Conservation (phyloP, 1,284 basidiomycete species). For the Austroboletus niveus region DNA sequence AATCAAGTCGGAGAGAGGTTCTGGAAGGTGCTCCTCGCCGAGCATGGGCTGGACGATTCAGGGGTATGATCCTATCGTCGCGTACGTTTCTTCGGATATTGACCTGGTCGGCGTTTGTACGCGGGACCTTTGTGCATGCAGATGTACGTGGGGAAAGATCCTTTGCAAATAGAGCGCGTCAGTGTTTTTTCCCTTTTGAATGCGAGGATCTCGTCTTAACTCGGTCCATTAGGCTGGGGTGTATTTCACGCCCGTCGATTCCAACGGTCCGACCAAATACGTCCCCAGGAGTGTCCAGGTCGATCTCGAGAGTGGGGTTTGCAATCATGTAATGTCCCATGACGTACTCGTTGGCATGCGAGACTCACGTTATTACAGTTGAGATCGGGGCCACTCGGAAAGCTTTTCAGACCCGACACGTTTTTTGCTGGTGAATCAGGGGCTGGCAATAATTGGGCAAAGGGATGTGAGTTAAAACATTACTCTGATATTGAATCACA, state of each 20-base stretch:
- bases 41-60: slow-evolving; percentile 71
- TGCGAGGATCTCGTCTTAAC: background rate
- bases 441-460: slow-evolving; percentile 94
- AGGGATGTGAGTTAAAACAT: slow-evolving; percentile 65
- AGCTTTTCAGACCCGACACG: slow-evolving; percentile 87
- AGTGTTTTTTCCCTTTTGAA: slow-evolving; percentile 5
- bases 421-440: slow-evolving; percentile 73
- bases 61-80: slow-evolving; percentile 50
- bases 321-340: slow-evolving; percentile 59
- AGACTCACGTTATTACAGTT: slow-evolving; percentile 42
- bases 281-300: slow-evolving; percentile 94
- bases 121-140: slow-evolving; percentile 19
- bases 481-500: background rate
- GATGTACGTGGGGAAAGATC: slow-evolving; percentile 50
- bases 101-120: slow-evolving; percentile 10
- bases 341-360: background rate
- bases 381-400: slow-evolving; percentile 65
- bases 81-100: slow-evolving; percentile 27
- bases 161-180: slow-evolving; percentile 47
- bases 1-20: slow-evolving; percentile 80
- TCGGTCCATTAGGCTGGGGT: slow-evolving; percentile 55
- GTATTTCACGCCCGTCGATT: slow-evolving; percentile 68
- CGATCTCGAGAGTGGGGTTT: slow-evolving; percentile 90
- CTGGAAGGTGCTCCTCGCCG: slow-evolving; percentile 76
- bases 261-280: slow-evolving; percentile 57